These are phyloP conservation scores for Diaporthe australafricana DNA, from an alignment of 2,329 filamentous ascomycete species.

Conservation along the genomic window DNA sequence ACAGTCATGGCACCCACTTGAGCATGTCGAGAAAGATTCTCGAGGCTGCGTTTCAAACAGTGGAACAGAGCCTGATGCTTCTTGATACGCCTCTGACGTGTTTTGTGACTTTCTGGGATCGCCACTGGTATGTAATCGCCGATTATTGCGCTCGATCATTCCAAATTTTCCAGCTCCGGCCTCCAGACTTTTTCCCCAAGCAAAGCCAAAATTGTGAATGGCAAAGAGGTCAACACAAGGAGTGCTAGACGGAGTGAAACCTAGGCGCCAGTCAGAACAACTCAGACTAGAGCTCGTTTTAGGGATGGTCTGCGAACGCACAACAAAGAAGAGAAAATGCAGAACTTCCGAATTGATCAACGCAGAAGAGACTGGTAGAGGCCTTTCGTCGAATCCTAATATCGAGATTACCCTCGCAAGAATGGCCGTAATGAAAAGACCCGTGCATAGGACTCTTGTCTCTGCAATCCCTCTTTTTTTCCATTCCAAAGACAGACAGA, in stretches of 20 bases:
- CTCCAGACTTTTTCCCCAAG: not conserved
- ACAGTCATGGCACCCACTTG: not conserved
- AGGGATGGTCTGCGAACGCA: not conserved
- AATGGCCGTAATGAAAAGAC: conserved; percentile 3
- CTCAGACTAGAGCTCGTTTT: not conserved
- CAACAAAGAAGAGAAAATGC: not conserved
- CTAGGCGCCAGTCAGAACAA: not conserved
- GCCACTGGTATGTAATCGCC: not conserved
- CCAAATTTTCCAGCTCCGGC: not conserved
- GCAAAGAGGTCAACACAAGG: not conserved
- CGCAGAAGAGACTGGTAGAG: not conserved
- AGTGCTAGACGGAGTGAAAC: not conserved
- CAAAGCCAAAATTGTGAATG: not conserved
- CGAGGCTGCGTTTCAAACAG: not conserved
- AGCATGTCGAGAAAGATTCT: not conserved
- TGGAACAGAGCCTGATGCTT: not conserved
- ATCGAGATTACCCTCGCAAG: not conserved
- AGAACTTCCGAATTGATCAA: not conserved
- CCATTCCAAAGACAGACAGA: not conserved
- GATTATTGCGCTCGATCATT: not conserved
- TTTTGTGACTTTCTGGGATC: no score
- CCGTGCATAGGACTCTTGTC: not conserved
- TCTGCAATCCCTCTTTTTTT: not conserved
- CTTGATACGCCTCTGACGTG: not conserved
- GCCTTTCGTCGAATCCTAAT: not conserved